Evolutionary conservation across 1,284 basidiomycete species (phyloP), one percentile per base, ranked within the genome.

Genomic region (Sphagnurus paluster): DNA sequence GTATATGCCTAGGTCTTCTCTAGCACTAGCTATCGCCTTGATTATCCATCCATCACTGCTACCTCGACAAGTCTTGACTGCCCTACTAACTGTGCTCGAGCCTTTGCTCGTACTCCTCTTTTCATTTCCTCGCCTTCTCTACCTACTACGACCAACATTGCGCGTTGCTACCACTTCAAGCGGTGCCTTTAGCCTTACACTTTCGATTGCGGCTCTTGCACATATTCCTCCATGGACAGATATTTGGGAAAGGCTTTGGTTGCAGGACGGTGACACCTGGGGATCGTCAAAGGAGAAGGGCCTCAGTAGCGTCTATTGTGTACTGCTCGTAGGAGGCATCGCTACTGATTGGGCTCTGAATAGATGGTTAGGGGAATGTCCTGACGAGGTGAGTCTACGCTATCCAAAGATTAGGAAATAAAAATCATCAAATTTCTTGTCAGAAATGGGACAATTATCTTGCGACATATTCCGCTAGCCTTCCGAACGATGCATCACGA

Each of bases 391-490:
- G 52, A 14, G 68, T 14, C 16, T 21, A 40, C 21, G n/a, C 30
- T 21, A 11, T 11, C 36, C 10, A 35, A 42, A 35, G n/a, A 34
- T 21, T 49, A 4, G 25, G 38, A 49, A 13, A 42, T 44, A 36
- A n/a, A 44, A 21, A 14, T 42, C 40, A 4, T 25, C 20, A 42
- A 50, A 25, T 13, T 47, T 23, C 32, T 42, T 28, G 25, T 14
- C 53, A 84, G 82, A 81, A 82, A 69, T 87, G 84, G 84, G 82
- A 87, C 55, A 67, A 65, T 13, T 85, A 82, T 52, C 75, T 87
- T 13, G 74, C 80, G 2, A 72, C 77, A 24, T 86, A 84, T 50
- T 66, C 77, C 4, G 58, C 74, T 5, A 73, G 72, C 42, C 71
- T 84, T 32, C 73, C 67, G 11, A 70, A 67, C 56, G 61, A 58